Conservation (phyloP, 768 basidiomycete species). For the Phlebiopsis gigantea region DNA sequence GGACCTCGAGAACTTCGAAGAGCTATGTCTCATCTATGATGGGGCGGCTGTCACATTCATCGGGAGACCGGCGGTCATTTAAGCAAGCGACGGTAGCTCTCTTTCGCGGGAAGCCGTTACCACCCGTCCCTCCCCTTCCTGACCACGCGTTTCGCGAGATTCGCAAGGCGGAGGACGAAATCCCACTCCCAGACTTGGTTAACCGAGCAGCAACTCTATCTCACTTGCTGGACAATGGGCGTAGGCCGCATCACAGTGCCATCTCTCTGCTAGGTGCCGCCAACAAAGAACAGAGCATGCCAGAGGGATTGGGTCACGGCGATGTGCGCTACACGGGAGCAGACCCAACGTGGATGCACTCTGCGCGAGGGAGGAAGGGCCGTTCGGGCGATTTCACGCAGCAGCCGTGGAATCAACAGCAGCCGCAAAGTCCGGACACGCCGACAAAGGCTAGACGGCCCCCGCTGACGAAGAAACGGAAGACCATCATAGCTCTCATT, state of each 20-base stretch:
- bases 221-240: slow-evolving; percentile 47
- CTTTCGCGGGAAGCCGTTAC: slow-evolving; percentile 49
- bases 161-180: slow-evolving; percentile 38
- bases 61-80: slow-evolving; percentile 27
- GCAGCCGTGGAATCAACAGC: background rate
- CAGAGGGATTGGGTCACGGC: background rate
- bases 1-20: slow-evolving; percentile 26
- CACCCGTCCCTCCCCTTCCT: slow-evolving; percentile 52
- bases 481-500: slow-evolving; percentile 12
- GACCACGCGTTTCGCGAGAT: slow-evolving; percentile 32
- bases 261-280: background rate
- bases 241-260: slow-evolving; percentile 43
- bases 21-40: slow-evolving; percentile 48
- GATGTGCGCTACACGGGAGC: slow-evolving; percentile 2
- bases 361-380: slow-evolving; percentile 4
- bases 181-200: slow-evolving; percentile 48
- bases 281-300: background rate
- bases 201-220: slow-evolving; percentile 44
- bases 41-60: slow-evolving; percentile 38
- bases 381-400: slow-evolving; percentile 4
- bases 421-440: background rate
- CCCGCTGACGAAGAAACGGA: slow-evolving; percentile 10
- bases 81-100: slow-evolving; percentile 19
- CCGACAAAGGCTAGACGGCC: background rate
- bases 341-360: background rate